Base-by-base conservation (phyloP, 1,284 basidiomycete species). In the Cutaneotrichosporon sp. region DNA sequence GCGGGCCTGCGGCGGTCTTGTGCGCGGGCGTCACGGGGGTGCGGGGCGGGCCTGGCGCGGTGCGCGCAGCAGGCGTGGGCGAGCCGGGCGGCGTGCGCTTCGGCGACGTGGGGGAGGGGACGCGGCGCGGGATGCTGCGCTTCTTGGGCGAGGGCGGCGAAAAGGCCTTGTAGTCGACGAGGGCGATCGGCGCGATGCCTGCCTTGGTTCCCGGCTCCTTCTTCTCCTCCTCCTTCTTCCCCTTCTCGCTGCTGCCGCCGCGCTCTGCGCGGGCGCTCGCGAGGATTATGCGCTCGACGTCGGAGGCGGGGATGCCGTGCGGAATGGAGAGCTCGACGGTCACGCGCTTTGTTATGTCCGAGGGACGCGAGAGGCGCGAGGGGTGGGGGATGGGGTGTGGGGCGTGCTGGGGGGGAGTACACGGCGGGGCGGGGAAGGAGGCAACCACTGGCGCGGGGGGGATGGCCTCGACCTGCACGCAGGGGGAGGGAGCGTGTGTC, bases 271-370 rank as follows among this genome's bases (percentile, higher is more conserved):
- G 51, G 9, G 31, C 51, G n/a, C 29, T 31, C 11, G 52, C 52
- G 22, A 24, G n/a, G 18, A 54, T 34, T 24, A 36, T 34, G 36
- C 34, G n/a, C 14, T 54, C 52, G 34, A 54, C 34, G 16, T 34
- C 34, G 11, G 33, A 33, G 13, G 24, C 24, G 2, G 22, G 14
- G 13, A 36, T 34, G 34, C 20, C 34, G n/a, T 38, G 22, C 10
- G 52, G 52, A 25, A 54, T 54, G 4, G 52, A 54, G 10, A 54
- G 33, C 52, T 54, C 52, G 11, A 38, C 52, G 4, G 34, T 54
- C 25, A 36, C 36, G 34, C 34, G 52, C 34, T 54, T 49, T 8
- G 47, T 49, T 4, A 49, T 42, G 38, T 42, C 38, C 38, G 38
- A 42, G 8, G 38, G 18, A 3, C 38, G 38, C 38, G 38, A n/a